phyloP scores from a whole-genome alignment of 192 early-diverging fungal genomes.

The Podila verticillata region DNA sequence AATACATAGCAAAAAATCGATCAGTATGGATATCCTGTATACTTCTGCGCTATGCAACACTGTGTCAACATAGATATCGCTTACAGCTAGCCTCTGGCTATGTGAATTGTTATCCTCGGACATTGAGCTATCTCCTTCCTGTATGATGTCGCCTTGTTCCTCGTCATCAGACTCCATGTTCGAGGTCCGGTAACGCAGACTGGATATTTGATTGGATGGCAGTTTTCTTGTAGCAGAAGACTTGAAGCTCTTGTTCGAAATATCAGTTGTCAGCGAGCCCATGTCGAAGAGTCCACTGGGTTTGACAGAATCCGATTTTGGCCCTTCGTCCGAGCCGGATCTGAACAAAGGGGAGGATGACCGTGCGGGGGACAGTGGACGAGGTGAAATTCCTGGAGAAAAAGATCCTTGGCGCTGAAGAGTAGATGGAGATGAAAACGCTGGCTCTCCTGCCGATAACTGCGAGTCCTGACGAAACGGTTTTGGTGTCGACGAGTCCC shows the following conservation, averaged over 20 bases:
- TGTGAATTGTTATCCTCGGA: neutral
- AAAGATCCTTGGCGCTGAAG: conserved; percentile 14
- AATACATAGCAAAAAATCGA: neutral
- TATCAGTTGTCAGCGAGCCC: conserved; percentile 5
- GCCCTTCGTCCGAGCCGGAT: neutral
- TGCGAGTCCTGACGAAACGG: conserved; percentile 34
- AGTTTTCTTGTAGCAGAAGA: neutral
- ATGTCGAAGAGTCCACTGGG: conserved; percentile 9
- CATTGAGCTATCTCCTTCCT: neutral
- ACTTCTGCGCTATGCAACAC: no score
- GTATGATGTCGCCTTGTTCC: neutral
- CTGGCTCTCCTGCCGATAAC: neutral
- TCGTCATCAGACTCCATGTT: neutral
- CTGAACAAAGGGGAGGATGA: neutral
- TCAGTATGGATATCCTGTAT: neutral
- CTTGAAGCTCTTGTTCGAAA: neutral
- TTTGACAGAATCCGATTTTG: neutral
- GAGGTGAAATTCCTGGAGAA: neutral
- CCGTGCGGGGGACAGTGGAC: neutral
- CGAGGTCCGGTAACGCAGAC: neutral
- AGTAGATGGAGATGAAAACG: neutral
- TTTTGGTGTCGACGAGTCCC: neutral
- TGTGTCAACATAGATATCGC: neutral
- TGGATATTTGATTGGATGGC: neutral
- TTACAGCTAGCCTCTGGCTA: neutral